Evolutionary conservation across 352 stramenopile species (phyloP).

Genomic region (Hyaloperonospora brassicae): DNA sequence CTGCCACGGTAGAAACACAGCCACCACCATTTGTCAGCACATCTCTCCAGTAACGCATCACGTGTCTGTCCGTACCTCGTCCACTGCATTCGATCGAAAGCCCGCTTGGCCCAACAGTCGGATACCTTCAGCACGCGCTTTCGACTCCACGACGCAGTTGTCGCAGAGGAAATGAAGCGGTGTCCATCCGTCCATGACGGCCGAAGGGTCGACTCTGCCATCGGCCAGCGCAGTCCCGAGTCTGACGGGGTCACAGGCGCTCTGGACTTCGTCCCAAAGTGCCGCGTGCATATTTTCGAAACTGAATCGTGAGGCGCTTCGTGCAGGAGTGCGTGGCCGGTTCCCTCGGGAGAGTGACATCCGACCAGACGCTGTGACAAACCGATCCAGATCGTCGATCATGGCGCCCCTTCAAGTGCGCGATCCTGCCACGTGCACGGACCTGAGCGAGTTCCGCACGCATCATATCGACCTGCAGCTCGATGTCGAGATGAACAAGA

Average conservation of each 20-base stretch:
- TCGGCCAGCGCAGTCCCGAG: constrained; percentile 30
- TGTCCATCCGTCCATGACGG: constrained; percentile 62
- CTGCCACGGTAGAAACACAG: constrained; percentile 14
- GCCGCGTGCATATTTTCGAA: constrained; percentile 19
- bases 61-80: constrained; percentile 39
- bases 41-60: not conserved
- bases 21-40: not conserved
- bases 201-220: constrained; percentile 4
- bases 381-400: not conserved
- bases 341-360: not conserved
- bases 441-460: constrained; percentile 41
- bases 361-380: not conserved
- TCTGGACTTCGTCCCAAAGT: constrained; percentile 70
- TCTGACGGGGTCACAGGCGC: constrained; percentile 33
- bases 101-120: constrained; percentile 29
- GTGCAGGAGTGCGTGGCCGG: too few species aligned
- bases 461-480: constrained; percentile 44
- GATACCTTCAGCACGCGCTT: constrained; percentile 32
- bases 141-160: constrained; percentile 42
- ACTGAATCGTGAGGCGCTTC: not conserved
- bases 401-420: constrained; percentile 3
- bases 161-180: constrained; percentile 70
- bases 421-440: constrained; percentile 62
- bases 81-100: constrained; percentile 45
- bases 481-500: constrained; percentile 36